A percentile compares a stretch with the other conserved stretches of the same genome.
Conservation (phyloP, 129 eudicot species). For the Arctium minus region DNA sequence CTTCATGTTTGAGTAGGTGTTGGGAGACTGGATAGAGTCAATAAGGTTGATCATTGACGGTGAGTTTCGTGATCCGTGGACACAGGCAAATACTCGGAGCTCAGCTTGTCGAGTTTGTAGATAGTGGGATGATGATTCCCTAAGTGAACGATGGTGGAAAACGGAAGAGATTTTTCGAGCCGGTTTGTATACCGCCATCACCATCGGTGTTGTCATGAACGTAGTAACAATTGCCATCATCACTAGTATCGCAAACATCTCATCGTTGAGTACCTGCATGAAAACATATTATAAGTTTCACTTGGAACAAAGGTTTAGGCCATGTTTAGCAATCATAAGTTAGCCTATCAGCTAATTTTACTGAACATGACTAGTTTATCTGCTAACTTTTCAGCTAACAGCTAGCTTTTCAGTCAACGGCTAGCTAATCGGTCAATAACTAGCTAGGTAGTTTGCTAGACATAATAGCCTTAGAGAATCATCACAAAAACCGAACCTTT, state of each 20-base stretch:
- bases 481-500: conserved; percentile 38
- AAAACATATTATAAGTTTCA: not conserved
- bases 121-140: conserved; percentile 24
- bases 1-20: conserved; percentile 34
- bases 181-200: conserved; percentile 61
- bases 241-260: conserved; percentile 69
- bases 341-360: too few relatives aligned
- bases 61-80: conserved; percentile 44
- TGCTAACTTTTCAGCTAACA: too few relatives aligned
- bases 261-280: conserved; percentile 64
- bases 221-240: conserved; percentile 78
- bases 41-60: conserved; percentile 47
- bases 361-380: too few relatives aligned
- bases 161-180: conserved; percentile 13
- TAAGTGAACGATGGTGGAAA: conserved; percentile 25
- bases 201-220: conserved; percentile 71
- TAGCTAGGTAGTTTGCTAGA: not conserved
- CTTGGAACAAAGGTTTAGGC: too few relatives aligned
- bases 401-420: too few relatives aligned
- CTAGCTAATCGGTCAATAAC: too few relatives aligned
- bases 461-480: not conserved
- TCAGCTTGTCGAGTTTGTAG: conserved; percentile 25
- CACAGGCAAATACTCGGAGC: conserved; percentile 56
- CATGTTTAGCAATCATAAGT: too few relatives aligned
- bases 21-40: conserved; percentile 43